These are phyloP conservation scores for Cajanus cajan DNA, from an alignment of 306 rosid species.

Conservation along the genomic window DNA sequence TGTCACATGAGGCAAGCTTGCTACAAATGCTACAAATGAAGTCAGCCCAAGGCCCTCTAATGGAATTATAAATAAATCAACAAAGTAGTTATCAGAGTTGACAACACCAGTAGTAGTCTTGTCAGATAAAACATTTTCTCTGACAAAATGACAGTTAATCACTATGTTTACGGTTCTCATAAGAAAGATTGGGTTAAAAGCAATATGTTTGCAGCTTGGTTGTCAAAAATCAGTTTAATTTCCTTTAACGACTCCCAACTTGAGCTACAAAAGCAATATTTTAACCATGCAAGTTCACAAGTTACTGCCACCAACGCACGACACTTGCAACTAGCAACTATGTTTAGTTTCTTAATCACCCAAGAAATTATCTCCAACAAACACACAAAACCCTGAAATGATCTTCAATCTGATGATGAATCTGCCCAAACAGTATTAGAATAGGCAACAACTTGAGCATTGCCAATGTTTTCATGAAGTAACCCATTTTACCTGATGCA, in stretches of 20 bases:
- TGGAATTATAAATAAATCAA: background rate
- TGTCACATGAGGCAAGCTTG: background rate
- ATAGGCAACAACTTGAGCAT: too few species aligned
- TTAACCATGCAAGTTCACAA: background rate
- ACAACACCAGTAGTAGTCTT: background rate
- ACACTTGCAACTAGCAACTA: too few species aligned
- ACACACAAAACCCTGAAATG: too few species aligned
- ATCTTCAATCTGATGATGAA: too few species aligned
- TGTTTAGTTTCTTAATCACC: too few species aligned
- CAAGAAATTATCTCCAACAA: too few species aligned
- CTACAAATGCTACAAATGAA: background rate
- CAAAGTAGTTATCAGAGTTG: background rate
- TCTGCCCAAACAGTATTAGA: too few species aligned
- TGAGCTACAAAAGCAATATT: background rate
- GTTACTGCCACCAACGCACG: too few species aligned
- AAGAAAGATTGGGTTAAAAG: background rate
- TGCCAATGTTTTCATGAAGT: too few species aligned
- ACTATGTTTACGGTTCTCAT: background rate
- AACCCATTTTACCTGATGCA: too few species aligned
- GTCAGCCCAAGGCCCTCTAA: background rate
- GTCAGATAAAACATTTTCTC: background rate
- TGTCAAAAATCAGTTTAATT: background rate
- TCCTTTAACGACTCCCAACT: background rate
- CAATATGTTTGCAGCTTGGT: background rate
- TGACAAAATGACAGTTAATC: background rate